Evolutionary conservation across 129 eudicot species (phyloP).

Genomic region (Solidago caesia): DNA sequence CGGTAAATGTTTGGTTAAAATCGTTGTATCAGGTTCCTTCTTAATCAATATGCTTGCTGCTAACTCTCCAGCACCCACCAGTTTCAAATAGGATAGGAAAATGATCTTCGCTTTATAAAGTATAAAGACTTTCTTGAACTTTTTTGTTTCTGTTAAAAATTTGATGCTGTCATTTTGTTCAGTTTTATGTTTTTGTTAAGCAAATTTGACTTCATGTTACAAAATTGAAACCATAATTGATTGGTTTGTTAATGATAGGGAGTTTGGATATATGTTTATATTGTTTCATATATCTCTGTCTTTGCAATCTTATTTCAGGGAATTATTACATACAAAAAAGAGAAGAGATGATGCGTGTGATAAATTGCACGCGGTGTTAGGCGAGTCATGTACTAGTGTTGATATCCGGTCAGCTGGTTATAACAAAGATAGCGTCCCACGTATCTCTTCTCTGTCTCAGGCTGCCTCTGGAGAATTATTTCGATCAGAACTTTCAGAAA

Average conservation of each 20-base stretch:
- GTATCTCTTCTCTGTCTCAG: slow-evolving; percentile 54
- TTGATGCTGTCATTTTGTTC: background rate
- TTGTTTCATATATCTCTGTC: background rate
- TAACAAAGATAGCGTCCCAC: slow-evolving; percentile 41
- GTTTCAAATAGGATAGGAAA: background rate
- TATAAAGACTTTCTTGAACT: background rate
- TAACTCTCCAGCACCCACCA: background rate
- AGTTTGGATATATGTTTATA: slow-evolving; percentile 11
- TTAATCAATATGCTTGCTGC: background rate
- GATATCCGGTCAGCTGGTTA: slow-evolving; percentile 59
- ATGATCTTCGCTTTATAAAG: background rate
- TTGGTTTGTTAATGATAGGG: slow-evolving; percentile 17
- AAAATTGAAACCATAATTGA: background rate
- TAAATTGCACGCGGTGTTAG: slow-evolving; percentile 50
- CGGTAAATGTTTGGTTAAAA: background rate
- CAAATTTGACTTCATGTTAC: background rate
- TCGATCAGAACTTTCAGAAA: slow-evolving; percentile 49
- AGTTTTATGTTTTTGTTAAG: background rate
- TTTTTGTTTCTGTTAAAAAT: background rate
- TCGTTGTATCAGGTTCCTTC: background rate
- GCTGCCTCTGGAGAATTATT: slow-evolving; percentile 67
- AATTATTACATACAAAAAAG: slow-evolving; percentile 63
- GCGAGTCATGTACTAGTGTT: slow-evolving; percentile 60
- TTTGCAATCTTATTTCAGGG: slow-evolving; percentile 39
- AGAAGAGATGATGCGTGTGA: slow-evolving; percentile 63